These are phyloP conservation scores for Elsinoe necatrix DNA, from an alignment of 2,329 filamentous ascomycete genomes.

Conservation along the genomic window DNA sequence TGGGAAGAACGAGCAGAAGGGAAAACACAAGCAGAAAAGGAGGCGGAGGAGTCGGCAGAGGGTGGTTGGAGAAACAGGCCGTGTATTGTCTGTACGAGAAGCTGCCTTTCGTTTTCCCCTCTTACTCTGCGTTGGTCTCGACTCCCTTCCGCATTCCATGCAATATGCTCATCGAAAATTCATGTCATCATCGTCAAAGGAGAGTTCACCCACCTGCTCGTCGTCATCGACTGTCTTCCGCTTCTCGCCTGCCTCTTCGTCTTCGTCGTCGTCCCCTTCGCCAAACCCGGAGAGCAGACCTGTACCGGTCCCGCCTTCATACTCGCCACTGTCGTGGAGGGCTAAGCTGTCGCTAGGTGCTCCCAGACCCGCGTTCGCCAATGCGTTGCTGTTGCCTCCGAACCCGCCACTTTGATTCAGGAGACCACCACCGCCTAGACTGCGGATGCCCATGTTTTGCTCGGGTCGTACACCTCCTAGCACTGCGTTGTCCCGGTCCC, in stretches of 20 bases:
- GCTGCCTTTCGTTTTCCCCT: neutral
- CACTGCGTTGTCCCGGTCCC: slow-evolving; percentile 96
- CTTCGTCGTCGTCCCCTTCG: slow-evolving; percentile 92
- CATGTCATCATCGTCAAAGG: slow-evolving; percentile 55
- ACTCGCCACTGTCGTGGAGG: slow-evolving; percentile 28
- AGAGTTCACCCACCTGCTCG: slow-evolving; percentile 60
- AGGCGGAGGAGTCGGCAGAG: neutral
- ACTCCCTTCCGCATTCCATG: slow-evolving; percentile 13
- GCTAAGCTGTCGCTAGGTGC: slow-evolving; percentile 38
- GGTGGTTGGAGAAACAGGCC: neutral
- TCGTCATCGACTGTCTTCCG: slow-evolving; percentile 42
- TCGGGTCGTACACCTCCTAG: slow-evolving; percentile 91
- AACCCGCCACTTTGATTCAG: slow-evolving; percentile 39
- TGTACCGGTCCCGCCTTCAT: slow-evolving; percentile 27
- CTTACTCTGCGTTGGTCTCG: neutral
- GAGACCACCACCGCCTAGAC: slow-evolving; percentile 30
- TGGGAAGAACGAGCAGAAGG: neutral
- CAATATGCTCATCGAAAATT: slow-evolving; percentile 43
- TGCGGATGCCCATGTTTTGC: slow-evolving; percentile 69
- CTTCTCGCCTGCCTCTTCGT: slow-evolving; percentile 61
- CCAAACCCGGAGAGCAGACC: slow-evolving; percentile 69
- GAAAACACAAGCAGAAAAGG: slow-evolving; percentile 6
- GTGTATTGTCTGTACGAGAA: slow-evolving; percentile 15
- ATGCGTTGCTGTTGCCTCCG: slow-evolving; percentile 47
- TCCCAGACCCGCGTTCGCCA: slow-evolving; percentile 74